These are phyloP conservation scores for Coleophoma crateriformis DNA, from an alignment of 2,329 filamentous ascomycete species.

Conservation along the genomic window DNA sequence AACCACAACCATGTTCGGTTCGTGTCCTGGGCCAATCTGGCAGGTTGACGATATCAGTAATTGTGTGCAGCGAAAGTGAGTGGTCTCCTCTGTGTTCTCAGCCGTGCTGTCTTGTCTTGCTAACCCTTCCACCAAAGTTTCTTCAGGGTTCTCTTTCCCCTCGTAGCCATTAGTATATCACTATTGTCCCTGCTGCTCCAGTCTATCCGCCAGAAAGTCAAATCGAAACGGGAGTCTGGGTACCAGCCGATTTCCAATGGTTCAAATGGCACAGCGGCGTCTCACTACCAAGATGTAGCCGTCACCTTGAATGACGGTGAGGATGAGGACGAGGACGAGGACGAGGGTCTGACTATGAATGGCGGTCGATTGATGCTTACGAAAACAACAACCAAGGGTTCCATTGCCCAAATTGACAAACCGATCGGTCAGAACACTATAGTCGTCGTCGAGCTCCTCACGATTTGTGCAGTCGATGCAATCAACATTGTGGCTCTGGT, in stretches of 20 bases:
- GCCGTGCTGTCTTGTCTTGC: conserved; percentile 2
- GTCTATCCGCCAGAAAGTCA: conserved; percentile 45
- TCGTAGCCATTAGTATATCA: conserved; percentile 66
- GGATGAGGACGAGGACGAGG: conserved; percentile 51
- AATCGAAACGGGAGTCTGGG: conserved; percentile 43
- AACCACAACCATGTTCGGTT: conserved; percentile 14
- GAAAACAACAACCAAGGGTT: conserved; percentile 57
- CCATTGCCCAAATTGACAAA: conserved; percentile 66
- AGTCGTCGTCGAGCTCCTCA: conserved; percentile 68
- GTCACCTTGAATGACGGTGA: conserved; percentile 21
- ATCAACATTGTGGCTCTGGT: conserved; percentile 62
- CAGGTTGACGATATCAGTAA: conserved; percentile 56
- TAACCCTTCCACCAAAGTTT: conserved; percentile 46
- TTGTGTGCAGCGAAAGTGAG: conserved; percentile 65
- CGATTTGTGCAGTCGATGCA: conserved; percentile 65
- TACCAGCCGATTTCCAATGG: conserved; percentile 52
- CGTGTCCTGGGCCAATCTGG: conserved; percentile 39
- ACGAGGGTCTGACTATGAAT: conserved; percentile 49
- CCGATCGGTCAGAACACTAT: conserved; percentile 69
- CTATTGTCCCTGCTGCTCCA: conserved; percentile 59
- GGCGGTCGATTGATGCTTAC: conserved; percentile 52
- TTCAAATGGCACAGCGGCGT: conserved; percentile 30
- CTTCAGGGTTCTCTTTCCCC: conserved; percentile 73
- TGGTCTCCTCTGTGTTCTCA: not conserved
- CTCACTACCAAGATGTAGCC: conserved; percentile 19